Evolutionary conservation across 805 yeast genomes (phyloP), one percentile per base, ranked within the genome.

Genomic region (Wickerhamiella australiensis): DNA sequence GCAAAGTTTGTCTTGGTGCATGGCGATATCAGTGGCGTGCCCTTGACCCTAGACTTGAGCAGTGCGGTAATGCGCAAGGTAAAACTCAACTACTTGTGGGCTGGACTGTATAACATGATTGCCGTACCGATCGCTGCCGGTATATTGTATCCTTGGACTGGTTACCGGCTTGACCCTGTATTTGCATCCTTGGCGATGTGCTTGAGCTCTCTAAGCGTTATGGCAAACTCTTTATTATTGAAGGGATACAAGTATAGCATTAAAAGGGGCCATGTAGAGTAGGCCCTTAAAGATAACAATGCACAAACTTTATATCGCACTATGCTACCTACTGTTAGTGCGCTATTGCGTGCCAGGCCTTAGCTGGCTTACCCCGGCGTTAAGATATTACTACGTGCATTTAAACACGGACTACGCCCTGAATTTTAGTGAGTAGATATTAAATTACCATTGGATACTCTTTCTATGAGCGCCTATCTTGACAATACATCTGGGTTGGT

Each of bases 81-180:
- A 55, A 83, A 82, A 61, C 61, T 80, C 65, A 92, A 92, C 63
- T 85, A 90, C 57, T 63, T 83, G 50, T 84, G 96, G 82, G 96
- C 97, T 1, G 75, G 81, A 7, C 68, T 86, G 40, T 90, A 90
- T 66, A 90, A 90, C 59, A 38, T 83, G 15, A 68, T 84, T 25
- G 90, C 92, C 81, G 72, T 90, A 31, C 98, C 97, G 2, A 74
- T 90, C 56, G 96, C 97, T 0, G 90, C 94, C 80, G 96, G 96
- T 1, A 75, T 82, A n/a, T 70, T 90, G 49, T 74, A 79, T 45
- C 95, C 94, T 1, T 78, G 81, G 66, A 80, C 83, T 33, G 71
- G 85, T 46, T 75, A 82, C 49, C 59, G 72, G 12, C 67, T 88
- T 56, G 85, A 85, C 47, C 98, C 97, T 2, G 79, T 85, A 62